Evolutionary conservation across 345 rosid species (phyloP).

Genomic region (Conringia planisiliqua): DNA sequence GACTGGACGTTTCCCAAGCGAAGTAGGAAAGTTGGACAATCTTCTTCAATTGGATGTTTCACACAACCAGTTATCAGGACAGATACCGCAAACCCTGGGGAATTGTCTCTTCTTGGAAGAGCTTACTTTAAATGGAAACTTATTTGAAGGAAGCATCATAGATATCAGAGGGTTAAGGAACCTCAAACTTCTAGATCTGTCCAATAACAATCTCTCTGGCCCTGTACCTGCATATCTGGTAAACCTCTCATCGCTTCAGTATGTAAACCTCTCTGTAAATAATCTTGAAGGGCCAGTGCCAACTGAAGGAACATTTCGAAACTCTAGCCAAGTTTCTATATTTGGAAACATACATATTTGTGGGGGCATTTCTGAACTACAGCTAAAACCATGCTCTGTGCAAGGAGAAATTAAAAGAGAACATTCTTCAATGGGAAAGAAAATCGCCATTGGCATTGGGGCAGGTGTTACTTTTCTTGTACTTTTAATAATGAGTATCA

Average conservation of each 20-base stretch:
- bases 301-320: not conserved
- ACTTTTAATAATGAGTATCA: not conserved
- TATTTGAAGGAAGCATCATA: not conserved
- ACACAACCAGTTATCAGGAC: not conserved
- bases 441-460: not conserved
- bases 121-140: not conserved
- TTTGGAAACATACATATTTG: not conserved
- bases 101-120: not conserved
- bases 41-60: not conserved
- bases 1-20: not conserved
- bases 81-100: not conserved
- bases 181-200: not conserved
- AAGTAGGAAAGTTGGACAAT: not conserved
- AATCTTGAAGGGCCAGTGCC: not conserved
- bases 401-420: not conserved
- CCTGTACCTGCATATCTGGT: not conserved
- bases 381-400: not conserved
- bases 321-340: not conserved
- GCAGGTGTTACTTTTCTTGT: not conserved
- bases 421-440: not conserved
- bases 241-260: not conserved
- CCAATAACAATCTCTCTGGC: not conserved
- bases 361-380: not conserved
- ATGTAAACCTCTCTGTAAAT: not conserved
- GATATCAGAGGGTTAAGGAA: not conserved